A percentile compares a stretch with the other conserved stretches of the same genome.
Evolutionary conservation across 164 flowering plant species (phyloP).

Genomic region (Liriodendron chinense): DNA sequence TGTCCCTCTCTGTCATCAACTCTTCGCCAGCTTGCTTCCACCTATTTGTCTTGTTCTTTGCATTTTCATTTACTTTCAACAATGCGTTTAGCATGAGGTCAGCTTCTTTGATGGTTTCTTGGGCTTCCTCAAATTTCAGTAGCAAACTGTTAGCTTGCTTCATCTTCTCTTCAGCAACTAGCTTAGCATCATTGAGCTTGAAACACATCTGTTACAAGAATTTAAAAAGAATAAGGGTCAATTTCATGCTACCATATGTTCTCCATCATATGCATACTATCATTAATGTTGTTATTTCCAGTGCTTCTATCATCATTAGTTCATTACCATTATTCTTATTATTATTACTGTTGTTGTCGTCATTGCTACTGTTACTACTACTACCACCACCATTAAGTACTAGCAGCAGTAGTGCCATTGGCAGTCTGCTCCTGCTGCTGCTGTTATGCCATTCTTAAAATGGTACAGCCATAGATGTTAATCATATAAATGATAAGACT

Average conservation of each 20-base stretch:
- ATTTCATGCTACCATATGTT: background rate
- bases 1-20: conserved; percentile 44
- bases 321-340: background rate
- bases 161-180: conserved; percentile 27
- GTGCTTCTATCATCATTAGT: background rate
- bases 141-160: conserved; percentile 38
- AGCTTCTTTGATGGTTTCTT: conserved; percentile 66
- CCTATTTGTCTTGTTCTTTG: conserved; percentile 37
- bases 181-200: conserved; percentile 15
- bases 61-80: conserved; percentile 49
- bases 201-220: conserved; percentile 11
- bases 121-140: conserved; percentile 61
- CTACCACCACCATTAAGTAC: background rate
- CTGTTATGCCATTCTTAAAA: background rate
- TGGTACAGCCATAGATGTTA: background rate
- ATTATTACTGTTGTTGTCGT: background rate
- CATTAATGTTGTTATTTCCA: no score
- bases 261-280: background rate
- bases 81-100: conserved; percentile 63
- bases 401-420: no score
- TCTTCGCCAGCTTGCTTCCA: conserved; percentile 57
- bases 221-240: background rate
- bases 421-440: no score
- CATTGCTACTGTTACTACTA: background rate
- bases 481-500: no score